Evolutionary conservation across 345 rosid species (phyloP).

Genomic region (Capsella bursapastoris): DNA sequence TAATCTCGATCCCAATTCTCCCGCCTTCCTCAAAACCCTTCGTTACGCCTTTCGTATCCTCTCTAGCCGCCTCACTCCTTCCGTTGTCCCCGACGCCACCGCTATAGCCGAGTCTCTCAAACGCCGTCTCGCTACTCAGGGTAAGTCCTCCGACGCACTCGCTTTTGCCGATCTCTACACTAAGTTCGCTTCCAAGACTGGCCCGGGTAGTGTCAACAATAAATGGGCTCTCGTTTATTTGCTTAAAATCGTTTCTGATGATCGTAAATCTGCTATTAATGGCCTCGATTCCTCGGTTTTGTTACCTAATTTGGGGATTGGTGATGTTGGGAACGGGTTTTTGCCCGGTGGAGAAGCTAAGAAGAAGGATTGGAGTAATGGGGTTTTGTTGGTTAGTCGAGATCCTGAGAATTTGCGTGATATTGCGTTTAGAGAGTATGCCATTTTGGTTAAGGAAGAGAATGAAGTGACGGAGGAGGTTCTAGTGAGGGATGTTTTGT

Average conservation of each 20-base stretch:
- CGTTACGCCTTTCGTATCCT: conserved; percentile 88
- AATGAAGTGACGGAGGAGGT: conserved; percentile 89
- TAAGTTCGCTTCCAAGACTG: conserved; percentile 81
- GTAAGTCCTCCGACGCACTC: conserved; percentile 90
- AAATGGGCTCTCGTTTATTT: conserved; percentile 91
- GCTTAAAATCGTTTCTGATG: conserved; percentile 83
- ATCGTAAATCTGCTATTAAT: conserved; percentile 48
- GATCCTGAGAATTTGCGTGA: conserved; percentile 84
- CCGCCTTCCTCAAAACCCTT: conserved; percentile 60
- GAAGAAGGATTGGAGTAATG: conserved; percentile 63
- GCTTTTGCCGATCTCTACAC: conserved; percentile 80
- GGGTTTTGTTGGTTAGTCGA: conserved; percentile 71
- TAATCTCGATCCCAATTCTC: conserved; percentile 51
- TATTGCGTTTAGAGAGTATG: conserved; percentile 78
- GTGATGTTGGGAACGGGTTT: conserved; percentile 43
- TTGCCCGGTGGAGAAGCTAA: conserved; percentile 48
- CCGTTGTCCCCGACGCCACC: conserved; percentile 74
- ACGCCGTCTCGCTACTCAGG: conserved; percentile 88
- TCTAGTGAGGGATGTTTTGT: conserved; percentile 87
- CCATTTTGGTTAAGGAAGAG: conserved; percentile 74
- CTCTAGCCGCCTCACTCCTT: conserved; percentile 83
- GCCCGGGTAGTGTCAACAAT: conserved; percentile 85
- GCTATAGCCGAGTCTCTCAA: conserved; percentile 92
- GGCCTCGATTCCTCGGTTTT: conserved; percentile 52
- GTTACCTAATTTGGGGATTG: conserved; percentile 63